phyloP scores from a whole-genome alignment of 164 flowering plant species.

The Sextonia rubra region DNA sequence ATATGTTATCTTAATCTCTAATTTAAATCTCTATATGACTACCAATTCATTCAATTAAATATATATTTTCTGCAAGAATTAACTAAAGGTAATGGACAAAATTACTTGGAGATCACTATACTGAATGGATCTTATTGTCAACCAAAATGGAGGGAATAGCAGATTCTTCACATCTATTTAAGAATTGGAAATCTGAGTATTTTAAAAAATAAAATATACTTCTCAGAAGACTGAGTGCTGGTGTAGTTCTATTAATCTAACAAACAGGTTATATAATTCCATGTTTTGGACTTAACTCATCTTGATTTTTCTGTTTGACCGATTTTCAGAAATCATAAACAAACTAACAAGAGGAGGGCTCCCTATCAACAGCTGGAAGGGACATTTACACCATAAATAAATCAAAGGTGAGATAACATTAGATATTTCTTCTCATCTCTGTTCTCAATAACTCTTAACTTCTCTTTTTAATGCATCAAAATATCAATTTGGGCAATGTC shows the following conservation, averaged over 20 bases:
- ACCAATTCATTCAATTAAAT: not conserved
- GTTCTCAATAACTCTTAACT: not conserved
- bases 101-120: not conserved
- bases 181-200: not conserved
- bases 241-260: too few relatives aligned
- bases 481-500: slow-evolving; percentile 35
- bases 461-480: slow-evolving; percentile 24
- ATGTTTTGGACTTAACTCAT: not conserved
- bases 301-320: not conserved
- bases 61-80: slow-evolving; percentile 52
- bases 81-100: slow-evolving; percentile 58
- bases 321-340: slow-evolving; percentile 63
- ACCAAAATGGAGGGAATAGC: not conserved
- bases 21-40: not conserved
- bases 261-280: not conserved
- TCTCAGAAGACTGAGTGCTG: not conserved
- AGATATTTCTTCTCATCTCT: not conserved
- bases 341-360: slow-evolving; percentile 61
- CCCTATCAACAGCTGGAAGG: slow-evolving; percentile 47
- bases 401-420: slow-evolving; percentile 41
- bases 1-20: too few relatives aligned
- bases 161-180: not conserved
- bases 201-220: not conserved
- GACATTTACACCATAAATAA: slow-evolving; percentile 50
- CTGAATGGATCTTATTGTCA: not conserved